These are phyloP conservation scores for Gossypium aridum DNA, from an alignment of 441 rosid genomes.

Conservation along the genomic window DNA sequence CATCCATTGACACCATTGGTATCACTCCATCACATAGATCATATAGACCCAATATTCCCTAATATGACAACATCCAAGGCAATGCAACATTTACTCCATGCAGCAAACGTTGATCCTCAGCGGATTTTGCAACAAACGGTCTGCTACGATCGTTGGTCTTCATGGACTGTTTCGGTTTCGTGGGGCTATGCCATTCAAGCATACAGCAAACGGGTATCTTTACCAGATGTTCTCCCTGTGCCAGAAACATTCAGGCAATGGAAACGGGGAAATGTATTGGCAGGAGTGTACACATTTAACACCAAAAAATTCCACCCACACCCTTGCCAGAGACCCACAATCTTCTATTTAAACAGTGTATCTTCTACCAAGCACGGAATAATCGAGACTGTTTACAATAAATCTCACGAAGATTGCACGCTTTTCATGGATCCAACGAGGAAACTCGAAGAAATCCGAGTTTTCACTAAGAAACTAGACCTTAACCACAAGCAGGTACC, in stretches of 20 bases:
- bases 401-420: constrained; percentile 41
- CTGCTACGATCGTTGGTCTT: constrained; percentile 74
- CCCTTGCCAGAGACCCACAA: constrained; percentile 67
- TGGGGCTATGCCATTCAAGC: constrained; percentile 96
- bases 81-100: constrained; percentile 46
- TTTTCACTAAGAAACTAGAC: constrained; percentile 51
- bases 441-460: constrained; percentile 56
- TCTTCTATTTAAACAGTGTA: constrained; percentile 54
- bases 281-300: constrained; percentile 48
- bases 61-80: constrained; percentile 52
- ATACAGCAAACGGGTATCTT: constrained; percentile 26
- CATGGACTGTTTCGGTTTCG: constrained; percentile 78
- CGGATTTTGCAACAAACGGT: constrained; percentile 74
- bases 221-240: constrained; percentile 48
- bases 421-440: constrained; percentile 41
- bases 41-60: constrained; percentile 68
- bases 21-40: constrained; percentile 75
- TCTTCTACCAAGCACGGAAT: constrained; percentile 24
- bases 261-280: constrained; percentile 30
- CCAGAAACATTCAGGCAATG: constrained; percentile 70
- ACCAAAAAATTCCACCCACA: constrained; percentile 40
- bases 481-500: constrained; percentile 54
- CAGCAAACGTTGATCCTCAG: constrained; percentile 55
- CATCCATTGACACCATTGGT: constrained; percentile 66
- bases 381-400: constrained; percentile 44